phyloP scores from a whole-genome alignment of 805 yeast species.

The Yamadazyma kitorensis region DNA sequence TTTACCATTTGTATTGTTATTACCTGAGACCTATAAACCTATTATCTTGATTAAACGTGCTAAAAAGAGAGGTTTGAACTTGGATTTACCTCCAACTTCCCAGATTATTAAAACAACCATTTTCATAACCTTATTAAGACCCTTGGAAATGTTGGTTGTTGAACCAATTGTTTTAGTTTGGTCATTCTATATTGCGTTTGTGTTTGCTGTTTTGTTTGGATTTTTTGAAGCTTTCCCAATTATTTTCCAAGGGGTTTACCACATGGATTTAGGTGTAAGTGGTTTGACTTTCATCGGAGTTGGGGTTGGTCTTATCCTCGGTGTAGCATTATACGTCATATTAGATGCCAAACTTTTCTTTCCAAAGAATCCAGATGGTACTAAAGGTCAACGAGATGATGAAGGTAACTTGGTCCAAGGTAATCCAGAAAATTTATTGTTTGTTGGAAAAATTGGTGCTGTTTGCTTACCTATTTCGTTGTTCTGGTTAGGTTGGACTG shows the following conservation, averaged over 20 bases:
- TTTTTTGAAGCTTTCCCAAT: slow-evolving; percentile 79
- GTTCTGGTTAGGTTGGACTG: slow-evolving; percentile 84
- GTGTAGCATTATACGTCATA: slow-evolving; percentile 48
- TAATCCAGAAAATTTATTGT: slow-evolving; percentile 59
- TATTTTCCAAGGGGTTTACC: slow-evolving; percentile 63
- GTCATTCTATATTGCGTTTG: slow-evolving; percentile 68
- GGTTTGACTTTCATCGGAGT: slow-evolving; percentile 73
- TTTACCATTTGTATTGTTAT: slow-evolving; percentile 45
- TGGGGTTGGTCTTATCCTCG: slow-evolving; percentile 62
- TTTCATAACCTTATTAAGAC: slow-evolving; percentile 54
- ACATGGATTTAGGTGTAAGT: slow-evolving; percentile 57
- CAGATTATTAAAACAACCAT: slow-evolving; percentile 46
- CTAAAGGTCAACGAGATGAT: slow-evolving; percentile 52
- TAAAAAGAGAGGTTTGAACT: slow-evolving; percentile 51
- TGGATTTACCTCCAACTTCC: slow-evolving; percentile 33
- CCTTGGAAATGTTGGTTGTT: slow-evolving; percentile 62
- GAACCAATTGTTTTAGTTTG: slow-evolving; percentile 76
- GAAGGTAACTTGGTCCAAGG: slow-evolving; percentile 54
- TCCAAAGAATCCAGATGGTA: slow-evolving; percentile 61
- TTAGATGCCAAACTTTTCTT: slow-evolving; percentile 50
- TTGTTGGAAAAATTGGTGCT: slow-evolving; percentile 66
- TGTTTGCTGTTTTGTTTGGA: slow-evolving; percentile 75
- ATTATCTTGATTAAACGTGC: slow-evolving; percentile 61
- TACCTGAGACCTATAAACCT: slow-evolving; percentile 80
- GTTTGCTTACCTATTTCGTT: slow-evolving; percentile 62